Base-by-base conservation (phyloP, 73 alveolate species). In the Paramecium primaurelia region DNA sequence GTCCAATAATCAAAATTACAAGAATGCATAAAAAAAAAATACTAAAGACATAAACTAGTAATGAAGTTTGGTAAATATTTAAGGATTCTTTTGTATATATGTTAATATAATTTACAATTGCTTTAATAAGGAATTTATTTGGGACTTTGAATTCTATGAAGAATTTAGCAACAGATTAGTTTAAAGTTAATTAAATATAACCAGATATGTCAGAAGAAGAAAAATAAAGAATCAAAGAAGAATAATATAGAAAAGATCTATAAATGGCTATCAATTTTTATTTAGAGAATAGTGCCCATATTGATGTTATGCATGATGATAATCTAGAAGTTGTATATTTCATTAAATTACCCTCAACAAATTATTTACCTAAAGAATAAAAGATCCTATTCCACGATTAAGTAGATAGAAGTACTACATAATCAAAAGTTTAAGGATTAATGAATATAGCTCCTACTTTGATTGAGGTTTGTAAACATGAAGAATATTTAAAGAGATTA, bases 401-500 rank as follows among this genome's bases (percentile, higher is more conserved):
- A 44, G 98, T 97, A 51, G 99, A 97, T 77, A 97, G 99, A 93
- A 94, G 93, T 18, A 89, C 95, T 8, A 94, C 77, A 4, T 40
- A 93, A 84, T 71, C 95, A 2, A 95, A 64, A 92, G 96, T 95
- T 89, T 96, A 30, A 93, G 98, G 96, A 25, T 93, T 98, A n/a
- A 86, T 97, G 60, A 92, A 93, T 32, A 96, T 93, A 58, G 92
- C 96, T n/a, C 97, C 97, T 6, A 97, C 97, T 49, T 92, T 98
- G 14, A 96, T 96, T 85, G 99, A 98, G 84, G 99, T 97, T 92
- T 97, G 98, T 97, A 96, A 96, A 86, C 99, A 97, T 75, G 98
- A 97, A 75, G 97, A 96, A 86, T 86, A 92, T 64, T 93, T 96
- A 10, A 86, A 95, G 64, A 97, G 94, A 92, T 92, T 93, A 92